Evolutionary conservation across 352 stramenopile genomes (phyloP).

Genomic region (Phytopythium cucurbitacearum): DNA sequence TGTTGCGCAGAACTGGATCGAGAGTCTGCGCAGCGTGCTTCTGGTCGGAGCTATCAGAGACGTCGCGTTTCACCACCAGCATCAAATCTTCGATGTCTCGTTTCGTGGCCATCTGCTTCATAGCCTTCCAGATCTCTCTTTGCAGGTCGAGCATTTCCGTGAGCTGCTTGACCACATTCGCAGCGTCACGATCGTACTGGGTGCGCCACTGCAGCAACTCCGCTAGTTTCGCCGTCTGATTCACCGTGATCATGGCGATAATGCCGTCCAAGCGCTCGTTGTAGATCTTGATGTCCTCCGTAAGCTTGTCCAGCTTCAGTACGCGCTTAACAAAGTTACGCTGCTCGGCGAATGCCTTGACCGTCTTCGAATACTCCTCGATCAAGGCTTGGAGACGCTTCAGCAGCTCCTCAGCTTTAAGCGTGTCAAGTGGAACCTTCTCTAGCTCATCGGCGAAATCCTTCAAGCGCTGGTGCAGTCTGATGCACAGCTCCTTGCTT

Average conservation of each 20-base stretch:
- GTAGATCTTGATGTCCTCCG: conserved; percentile 13
- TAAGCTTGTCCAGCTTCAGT: conserved; percentile 8
- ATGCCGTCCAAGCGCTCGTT: conserved; percentile 16
- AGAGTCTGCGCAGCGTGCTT: not conserved
- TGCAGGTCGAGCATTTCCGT: conserved; percentile 1
- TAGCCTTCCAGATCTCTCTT: conserved; percentile 8
- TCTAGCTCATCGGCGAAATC: conserved; percentile 7
- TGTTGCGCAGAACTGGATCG: conserved; percentile 3
- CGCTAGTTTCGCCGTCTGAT: conserved; percentile 5
- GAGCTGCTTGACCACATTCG: conserved; percentile 2
- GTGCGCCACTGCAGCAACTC: conserved; percentile 7
- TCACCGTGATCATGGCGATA: conserved; percentile 3
- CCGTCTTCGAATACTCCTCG: not conserved
- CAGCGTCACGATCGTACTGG: conserved; percentile 10
- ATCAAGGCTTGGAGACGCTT: conserved; percentile 6
- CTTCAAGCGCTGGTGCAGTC: conserved; percentile 5
- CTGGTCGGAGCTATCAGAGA: not conserved
- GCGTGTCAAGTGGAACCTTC: conserved; percentile 7
- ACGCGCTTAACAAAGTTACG: conserved; percentile 11
- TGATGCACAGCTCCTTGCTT: conserved; percentile 11
- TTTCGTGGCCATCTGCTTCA: conserved; percentile 2
- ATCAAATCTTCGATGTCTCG: conserved; percentile 11
- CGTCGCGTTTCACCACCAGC: conserved; percentile 8
- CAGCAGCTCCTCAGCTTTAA: conserved; percentile 12
- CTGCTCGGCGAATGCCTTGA: conserved; percentile 5